Conservation (phyloP, 2,329 filamentous ascomycete genomes). For the Trichoderma hamatum region DNA sequence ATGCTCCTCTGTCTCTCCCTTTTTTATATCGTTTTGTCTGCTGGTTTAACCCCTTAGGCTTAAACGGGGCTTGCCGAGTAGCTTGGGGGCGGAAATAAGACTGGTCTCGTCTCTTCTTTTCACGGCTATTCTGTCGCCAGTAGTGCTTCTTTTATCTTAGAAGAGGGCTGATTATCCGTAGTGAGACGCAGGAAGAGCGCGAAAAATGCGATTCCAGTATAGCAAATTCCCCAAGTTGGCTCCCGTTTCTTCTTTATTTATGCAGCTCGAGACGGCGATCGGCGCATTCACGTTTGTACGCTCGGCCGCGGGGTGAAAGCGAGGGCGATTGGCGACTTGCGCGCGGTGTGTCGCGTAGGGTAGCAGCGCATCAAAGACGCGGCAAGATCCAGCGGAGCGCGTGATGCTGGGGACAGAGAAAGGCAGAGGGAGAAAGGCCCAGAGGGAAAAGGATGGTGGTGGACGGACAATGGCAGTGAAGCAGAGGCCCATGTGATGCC, state of each 20-base stretch:
- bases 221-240: neutral
- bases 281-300: neutral
- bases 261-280: neutral
- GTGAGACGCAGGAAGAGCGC: neutral
- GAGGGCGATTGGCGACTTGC: constrained; percentile 11
- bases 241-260: neutral
- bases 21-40: neutral
- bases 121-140: neutral
- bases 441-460: constrained; percentile 12
- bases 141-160: neutral
- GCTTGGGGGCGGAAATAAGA: neutral
- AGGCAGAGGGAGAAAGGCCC: neutral
- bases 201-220: neutral
- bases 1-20: neutral
- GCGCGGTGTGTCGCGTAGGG: constrained; percentile 29
- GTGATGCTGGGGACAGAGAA: constrained; percentile 10
- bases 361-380: constrained; percentile 36
- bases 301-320: constrained; percentile 21
- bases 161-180: neutral
- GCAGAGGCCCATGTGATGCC: constrained; percentile 41
- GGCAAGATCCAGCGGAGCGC: constrained; percentile 26
- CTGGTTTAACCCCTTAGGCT: neutral
- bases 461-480: constrained; percentile 30
- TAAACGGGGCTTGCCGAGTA: constrained; percentile 4
- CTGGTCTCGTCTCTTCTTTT: neutral